A percentile compares a stretch with the other conserved stretches of the same genome.
Conservation (phyloP, 139 green algal genomes). For the Chlorella sp. region DNA sequence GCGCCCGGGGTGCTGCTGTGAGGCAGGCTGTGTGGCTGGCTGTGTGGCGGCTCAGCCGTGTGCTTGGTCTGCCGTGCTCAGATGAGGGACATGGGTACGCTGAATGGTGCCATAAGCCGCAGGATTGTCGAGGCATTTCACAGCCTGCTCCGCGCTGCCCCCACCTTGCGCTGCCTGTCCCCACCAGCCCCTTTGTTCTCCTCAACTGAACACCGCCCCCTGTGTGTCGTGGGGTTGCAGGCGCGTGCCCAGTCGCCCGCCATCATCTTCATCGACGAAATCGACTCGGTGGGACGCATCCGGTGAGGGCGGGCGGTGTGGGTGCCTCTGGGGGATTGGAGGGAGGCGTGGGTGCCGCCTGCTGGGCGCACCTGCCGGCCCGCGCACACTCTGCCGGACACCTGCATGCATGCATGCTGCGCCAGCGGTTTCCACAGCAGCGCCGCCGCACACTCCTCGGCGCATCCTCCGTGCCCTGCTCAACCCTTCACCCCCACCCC, state of each 20-base stretch:
- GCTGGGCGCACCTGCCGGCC: too few relatives aligned
- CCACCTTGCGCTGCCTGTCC: neutral
- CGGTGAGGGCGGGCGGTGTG: neutral
- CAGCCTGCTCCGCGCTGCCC: neutral
- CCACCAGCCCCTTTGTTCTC: neutral
- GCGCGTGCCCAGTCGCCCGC: constrained; percentile 81
- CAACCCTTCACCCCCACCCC: neutral
- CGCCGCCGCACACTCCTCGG: neutral
- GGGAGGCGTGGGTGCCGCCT: too few relatives aligned
- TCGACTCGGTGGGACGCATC: constrained; percentile 85
- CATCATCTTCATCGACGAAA: constrained; percentile 99
- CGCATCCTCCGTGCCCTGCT: neutral
- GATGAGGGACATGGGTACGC: too few relatives aligned
- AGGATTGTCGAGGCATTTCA: too few relatives aligned
- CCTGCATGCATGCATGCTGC: too few relatives aligned
- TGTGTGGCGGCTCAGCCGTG: too few relatives aligned
- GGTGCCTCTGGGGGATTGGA: too few relatives aligned
- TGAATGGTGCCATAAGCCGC: too few relatives aligned
- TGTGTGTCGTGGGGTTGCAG: neutral
- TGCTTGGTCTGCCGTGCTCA: too few relatives aligned
- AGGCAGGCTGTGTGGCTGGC: neutral
- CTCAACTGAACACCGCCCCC: neutral
- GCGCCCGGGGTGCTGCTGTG: neutral
- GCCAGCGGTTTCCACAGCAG: neutral
- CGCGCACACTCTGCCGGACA: neutral